A percentile compares a stretch with the other conserved stretches of the same genome.
phyloP scores from a whole-genome alignment of 1,139 yeast species.

The Yamadazyma membranifaciens region DNA sequence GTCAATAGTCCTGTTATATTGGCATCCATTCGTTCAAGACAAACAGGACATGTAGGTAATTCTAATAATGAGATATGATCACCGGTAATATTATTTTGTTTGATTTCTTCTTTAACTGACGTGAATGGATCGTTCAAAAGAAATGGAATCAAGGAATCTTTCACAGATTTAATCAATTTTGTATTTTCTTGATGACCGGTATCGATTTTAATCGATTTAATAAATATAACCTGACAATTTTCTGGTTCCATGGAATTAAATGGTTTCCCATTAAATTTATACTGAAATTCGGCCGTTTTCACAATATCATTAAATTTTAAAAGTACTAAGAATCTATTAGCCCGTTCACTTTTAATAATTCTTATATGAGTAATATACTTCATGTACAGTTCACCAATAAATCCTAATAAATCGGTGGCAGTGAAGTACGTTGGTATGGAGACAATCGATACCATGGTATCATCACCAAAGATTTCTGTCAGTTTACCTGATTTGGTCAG shows the following conservation, averaged over 20 bases:
- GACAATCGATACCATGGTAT: constrained; percentile 69
- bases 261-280: constrained; percentile 65
- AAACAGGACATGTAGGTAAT: constrained; percentile 91
- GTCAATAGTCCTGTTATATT: constrained; percentile 79
- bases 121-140: constrained; percentile 75
- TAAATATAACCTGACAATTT: constrained; percentile 71
- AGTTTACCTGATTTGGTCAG: not conserved
- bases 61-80: constrained; percentile 37
- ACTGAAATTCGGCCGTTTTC: constrained; percentile 62
- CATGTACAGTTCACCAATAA: constrained; percentile 62
- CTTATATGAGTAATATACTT: constrained; percentile 70
- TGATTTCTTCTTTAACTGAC: constrained; percentile 1
- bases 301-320: constrained; percentile 64
- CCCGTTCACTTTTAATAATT: constrained; percentile 62
- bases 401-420: constrained; percentile 79
- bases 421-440: constrained; percentile 89
- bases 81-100: constrained; percentile 1
- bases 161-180: constrained; percentile 17
- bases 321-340: constrained; percentile 73
- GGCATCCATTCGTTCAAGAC: constrained; percentile 87
- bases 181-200: constrained; percentile 12
- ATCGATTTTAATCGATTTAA: constrained; percentile 51
- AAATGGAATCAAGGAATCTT: constrained; percentile 55
- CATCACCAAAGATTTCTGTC: constrained; percentile 40
- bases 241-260: constrained; percentile 92